Conservation (phyloP, 2,329 filamentous ascomycete genomes). For the Thermothelomyces thermophilus region DNA sequence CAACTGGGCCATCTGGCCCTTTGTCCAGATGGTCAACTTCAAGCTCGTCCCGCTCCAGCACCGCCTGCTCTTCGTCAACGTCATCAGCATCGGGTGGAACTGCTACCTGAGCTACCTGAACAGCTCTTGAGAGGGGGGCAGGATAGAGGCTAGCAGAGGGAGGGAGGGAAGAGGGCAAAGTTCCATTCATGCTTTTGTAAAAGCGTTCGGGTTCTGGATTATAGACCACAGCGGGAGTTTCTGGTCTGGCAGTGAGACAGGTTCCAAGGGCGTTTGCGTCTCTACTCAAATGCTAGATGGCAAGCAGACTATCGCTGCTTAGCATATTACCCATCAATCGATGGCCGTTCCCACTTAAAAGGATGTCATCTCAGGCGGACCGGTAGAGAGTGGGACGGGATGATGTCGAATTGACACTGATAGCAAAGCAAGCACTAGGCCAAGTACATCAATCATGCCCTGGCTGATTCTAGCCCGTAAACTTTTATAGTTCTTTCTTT, state of each 20-base stretch:
- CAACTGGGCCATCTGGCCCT: conserved; percentile 86
- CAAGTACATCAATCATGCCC: not conserved
- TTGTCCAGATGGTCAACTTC: conserved; percentile 82
- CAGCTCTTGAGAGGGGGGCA: conserved; percentile 31
- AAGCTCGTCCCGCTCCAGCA: conserved; percentile 77
- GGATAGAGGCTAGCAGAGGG: not conserved
- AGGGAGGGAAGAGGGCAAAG: not conserved
- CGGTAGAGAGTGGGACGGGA: too few relatives aligned
- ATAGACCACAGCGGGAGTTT: conserved; percentile 3
- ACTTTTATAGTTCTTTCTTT: too few relatives aligned
- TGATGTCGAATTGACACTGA: not conserved
- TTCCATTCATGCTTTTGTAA: too few relatives aligned
- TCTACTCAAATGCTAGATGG: not conserved
- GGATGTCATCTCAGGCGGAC: not conserved
- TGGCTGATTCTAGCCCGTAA: not conserved
- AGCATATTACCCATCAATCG: not conserved
- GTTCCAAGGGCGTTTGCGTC: not conserved
- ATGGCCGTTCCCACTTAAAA: not conserved
- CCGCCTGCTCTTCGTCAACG: conserved; percentile 78
- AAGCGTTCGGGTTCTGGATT: too few relatives aligned
- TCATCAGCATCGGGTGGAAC: conserved; percentile 65
- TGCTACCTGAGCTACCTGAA: conserved; percentile 58
- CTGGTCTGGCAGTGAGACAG: not conserved
- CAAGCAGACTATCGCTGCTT: too few relatives aligned
- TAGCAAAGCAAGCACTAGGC: not conserved